Conservation (phyloP, 2,329 filamentous ascomycete species). For the Allantophomopsis lycopodina region DNA sequence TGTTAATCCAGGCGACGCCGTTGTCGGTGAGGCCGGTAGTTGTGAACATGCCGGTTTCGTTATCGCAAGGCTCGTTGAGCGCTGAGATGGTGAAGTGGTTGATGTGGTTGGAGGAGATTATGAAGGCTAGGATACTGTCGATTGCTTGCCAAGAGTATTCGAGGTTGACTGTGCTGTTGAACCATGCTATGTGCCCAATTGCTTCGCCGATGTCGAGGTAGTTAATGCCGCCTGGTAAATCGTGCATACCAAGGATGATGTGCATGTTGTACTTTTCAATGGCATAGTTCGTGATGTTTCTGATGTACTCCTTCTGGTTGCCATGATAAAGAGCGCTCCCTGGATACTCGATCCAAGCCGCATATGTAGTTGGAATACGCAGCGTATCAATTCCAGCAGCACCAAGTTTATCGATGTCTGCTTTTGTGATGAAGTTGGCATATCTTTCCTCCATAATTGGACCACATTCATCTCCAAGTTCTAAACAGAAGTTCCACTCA, state of each 20-base stretch:
- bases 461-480: too few relatives aligned
- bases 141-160: slow-evolving; percentile 19
- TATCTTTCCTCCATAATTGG: too few relatives aligned
- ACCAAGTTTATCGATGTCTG: slow-evolving; percentile 19
- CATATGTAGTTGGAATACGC: slow-evolving; percentile 22
- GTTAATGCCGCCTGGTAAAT: slow-evolving; percentile 6
- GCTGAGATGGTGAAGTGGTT: slow-evolving; percentile 20
- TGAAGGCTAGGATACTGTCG: slow-evolving; percentile 18
- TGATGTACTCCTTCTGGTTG: slow-evolving; percentile 17
- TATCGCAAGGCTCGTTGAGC: slow-evolving; percentile 23
- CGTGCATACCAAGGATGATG: too few relatives aligned
- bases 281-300: slow-evolving; percentile 19
- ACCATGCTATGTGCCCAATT: slow-evolving; percentile 19
- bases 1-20: slow-evolving; percentile 17
- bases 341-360: slow-evolving; percentile 21
- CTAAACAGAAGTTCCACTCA: too few relatives aligned
- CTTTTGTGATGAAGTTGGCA: background rate
- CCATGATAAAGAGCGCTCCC: slow-evolving; percentile 19
- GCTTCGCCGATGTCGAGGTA: slow-evolving; percentile 19
- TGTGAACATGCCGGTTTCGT: slow-evolving; percentile 19
- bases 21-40: slow-evolving; percentile 15
- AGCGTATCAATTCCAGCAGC: slow-evolving; percentile 17
- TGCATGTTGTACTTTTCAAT: slow-evolving; percentile 7
- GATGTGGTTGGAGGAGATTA: slow-evolving; percentile 14
- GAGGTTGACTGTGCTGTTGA: slow-evolving; percentile 20